Percentiles rank a stretch among this genome's conserved stretches.
phyloP scores from a whole-genome alignment of 73 alveolate species.

The Paramecium sexaurelia region DNA sequence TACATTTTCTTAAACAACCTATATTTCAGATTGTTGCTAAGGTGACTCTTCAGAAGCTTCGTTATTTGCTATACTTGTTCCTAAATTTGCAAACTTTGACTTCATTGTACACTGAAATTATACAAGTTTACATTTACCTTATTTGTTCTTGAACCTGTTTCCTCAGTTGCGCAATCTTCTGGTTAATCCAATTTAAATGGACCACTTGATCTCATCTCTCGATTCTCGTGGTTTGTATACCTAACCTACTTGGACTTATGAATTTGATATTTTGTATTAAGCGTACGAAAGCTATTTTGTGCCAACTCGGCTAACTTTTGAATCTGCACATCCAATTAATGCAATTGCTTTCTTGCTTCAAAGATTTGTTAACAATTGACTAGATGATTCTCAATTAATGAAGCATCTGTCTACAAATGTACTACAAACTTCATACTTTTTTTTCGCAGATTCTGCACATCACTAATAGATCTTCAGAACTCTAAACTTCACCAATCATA shows the following conservation, averaged over 20 bases:
- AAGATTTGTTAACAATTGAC: not conserved
- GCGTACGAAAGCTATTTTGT: not conserved
- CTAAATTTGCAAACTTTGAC: not conserved
- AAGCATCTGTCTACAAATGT: constrained; percentile 8
- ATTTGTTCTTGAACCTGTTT: constrained; percentile 5
- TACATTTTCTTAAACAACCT: not conserved
- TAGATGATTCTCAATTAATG: constrained; percentile 3
- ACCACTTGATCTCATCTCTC: not conserved
- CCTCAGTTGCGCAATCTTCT: not conserved
- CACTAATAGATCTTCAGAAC: not conserved
- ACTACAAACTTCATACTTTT: not conserved
- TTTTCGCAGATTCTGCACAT: constrained; percentile 22
- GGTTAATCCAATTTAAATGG: not conserved
- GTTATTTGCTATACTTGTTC: not conserved
- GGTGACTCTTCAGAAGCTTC: not conserved
- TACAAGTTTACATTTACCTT: not conserved
- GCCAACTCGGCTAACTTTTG: constrained; percentile 5
- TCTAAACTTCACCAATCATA: constrained; percentile 6
- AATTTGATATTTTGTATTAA: not conserved
- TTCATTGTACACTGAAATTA: not conserved
- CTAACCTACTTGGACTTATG: not conserved
- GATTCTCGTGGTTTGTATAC: not conserved
- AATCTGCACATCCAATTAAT: not conserved
- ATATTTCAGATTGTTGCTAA: not conserved
- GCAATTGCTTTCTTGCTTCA: constrained; percentile 20